Evolutionary conservation across 2,329 filamentous ascomycete species (phyloP), one percentile per base, ranked within the genome.

Genomic region (Penicillium sp.): DNA sequence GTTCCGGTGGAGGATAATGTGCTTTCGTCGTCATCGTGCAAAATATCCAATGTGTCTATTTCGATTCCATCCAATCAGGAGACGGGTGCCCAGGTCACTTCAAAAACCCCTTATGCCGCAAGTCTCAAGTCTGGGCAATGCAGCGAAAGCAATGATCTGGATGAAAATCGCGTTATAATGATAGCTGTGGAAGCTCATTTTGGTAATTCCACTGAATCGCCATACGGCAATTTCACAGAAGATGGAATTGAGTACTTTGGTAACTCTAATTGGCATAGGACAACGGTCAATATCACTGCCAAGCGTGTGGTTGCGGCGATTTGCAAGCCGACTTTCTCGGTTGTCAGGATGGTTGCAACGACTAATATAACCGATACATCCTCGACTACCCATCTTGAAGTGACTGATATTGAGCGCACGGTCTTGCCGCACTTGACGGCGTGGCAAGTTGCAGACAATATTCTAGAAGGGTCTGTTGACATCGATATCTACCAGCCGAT

Each of bases 1-100:
- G 21, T 7, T 29, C 16, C 13, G 19, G 10, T 37, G 13, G 23
- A 39, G 4, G 21, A 39, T 10, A 37, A 50, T 29, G 33, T 39
- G 3, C 23, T 51, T 3, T 39, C 11, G 16, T 37, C 58, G 6
- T 13, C 50, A 13, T 45, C 58, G 8, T 60, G 58, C 50, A 53
- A 14, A 11, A 50, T 60, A 29, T n/a, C 25, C 43, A 52, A 57
- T 7, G 21, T 39, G 3, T 13, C 48, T 1, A 29, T n/a, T 45
- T 23, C 21, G 14, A 26, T 27, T 8, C 16, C 29, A 21, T 11
- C 19, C 4, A 19, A 33, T 7, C 27, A n/a, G 7, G 46, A 3
- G 6, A 3, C n/a, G 9, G 46, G n/a, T 11, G 2, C 31, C 14
- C 9, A 33, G 19, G 10, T 29, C 4, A 3, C 4, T 21, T 3